Evolutionary conservation across 306 rosid genomes (phyloP).

Genomic region (Biancaea sappan): DNA sequence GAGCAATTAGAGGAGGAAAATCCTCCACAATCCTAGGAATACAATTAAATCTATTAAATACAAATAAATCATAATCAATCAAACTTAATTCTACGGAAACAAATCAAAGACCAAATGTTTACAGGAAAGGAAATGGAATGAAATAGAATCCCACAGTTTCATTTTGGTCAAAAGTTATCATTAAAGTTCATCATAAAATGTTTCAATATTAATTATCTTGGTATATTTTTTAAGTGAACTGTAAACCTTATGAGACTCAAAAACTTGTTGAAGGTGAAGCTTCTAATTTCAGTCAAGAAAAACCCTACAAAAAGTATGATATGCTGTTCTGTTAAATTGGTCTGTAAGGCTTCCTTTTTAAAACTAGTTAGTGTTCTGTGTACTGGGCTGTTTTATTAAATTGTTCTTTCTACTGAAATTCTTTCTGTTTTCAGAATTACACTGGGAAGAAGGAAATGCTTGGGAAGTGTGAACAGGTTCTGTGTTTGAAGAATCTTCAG

Average conservation of each 20-base stretch:
- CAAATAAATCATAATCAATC: too few species aligned
- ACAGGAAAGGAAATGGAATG: too few species aligned
- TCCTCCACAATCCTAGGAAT: too few species aligned
- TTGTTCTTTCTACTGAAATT: conserved; percentile 27
- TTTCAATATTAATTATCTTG: not conserved
- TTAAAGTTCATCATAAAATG: not conserved
- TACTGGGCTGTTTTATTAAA: not conserved
- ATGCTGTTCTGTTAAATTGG: conserved; percentile 30
- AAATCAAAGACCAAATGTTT: too few species aligned
- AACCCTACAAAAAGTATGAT: not conserved
- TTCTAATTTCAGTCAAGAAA: conserved; percentile 9
- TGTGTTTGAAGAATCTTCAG: conserved; percentile 24
- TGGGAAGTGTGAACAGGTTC: conserved; percentile 98
- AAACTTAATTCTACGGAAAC: too few species aligned
- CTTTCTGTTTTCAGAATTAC: conserved; percentile 61
- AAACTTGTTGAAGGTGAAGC: conserved; percentile 1
- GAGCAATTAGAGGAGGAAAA: too few species aligned
- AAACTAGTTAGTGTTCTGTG: not conserved
- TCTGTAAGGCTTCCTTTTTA: not conserved
- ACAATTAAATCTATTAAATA: too few species aligned
- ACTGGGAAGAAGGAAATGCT: conserved; percentile 87
- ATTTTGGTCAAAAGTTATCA: not conserved
- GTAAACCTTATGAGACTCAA: conserved; percentile 17
- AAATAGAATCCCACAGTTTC: too few species aligned
- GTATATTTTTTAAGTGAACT: not conserved